Evolutionary conservation across 495 filamentous ascomycete genomes (phyloP), one percentile per base, ranked within the genome.

Genomic region (Neurospora africana): DNA sequence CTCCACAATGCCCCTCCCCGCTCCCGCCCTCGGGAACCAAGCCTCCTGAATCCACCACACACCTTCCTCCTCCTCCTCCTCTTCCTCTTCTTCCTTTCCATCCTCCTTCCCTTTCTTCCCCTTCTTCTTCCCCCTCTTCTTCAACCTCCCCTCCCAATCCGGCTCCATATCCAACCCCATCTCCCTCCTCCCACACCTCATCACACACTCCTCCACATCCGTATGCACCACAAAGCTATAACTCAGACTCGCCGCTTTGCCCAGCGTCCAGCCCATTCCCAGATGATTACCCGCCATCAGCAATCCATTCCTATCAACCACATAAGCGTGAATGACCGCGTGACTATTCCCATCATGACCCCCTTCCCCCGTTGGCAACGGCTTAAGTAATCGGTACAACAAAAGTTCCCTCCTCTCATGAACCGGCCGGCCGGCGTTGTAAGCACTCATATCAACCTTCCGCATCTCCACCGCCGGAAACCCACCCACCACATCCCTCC

Each of bases 11-110:
- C 82, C 89, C 69, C 90, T 81, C 15, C 89, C 90, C 11, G 84
- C 83, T 19, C 81, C 86, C 6, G 85, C 82, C 33, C 87, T 78
- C 13, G 86, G 86, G 47, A 88, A 88, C 80, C 84, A 86, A 5
- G 84, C 84, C 79, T 93, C 91, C 79, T 92, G 89, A 33, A 89
- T 78, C 81, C 90, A 92, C 91, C 91, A 92, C 67, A 85, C 86
- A 53, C 84, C 85, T 6, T 75, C 69, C 15, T 79, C 33, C 2
- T 77, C 74, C 11, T 74, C 76, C n/a, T n/a, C n/a, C n/a, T n/a
- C n/a, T n/a, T n/a, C n/a, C n/a, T n/a, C n/a, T n/a, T n/a, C n/a
- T n/a, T n/a, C n/a, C n/a, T n/a, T n/a, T 39, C 73, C 75, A 44
- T 72, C 69, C 19, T 15, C 47, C 10, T 58, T 58, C 82, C 27